Percentiles rank a stretch among this genome's conserved stretches.
phyloP scores from a whole-genome alignment of 305 asterid species.

The Solanum chacoense region DNA sequence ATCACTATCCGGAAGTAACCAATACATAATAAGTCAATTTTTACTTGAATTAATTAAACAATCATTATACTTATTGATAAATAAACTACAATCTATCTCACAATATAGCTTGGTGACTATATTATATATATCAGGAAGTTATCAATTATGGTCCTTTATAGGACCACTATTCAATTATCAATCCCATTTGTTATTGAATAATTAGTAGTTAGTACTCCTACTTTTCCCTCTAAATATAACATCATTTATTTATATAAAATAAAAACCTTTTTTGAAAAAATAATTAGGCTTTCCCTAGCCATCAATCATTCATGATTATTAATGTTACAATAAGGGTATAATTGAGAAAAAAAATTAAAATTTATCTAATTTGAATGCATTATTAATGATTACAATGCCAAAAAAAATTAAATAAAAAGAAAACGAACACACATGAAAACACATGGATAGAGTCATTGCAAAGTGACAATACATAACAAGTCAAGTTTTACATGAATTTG shows the following conservation, averaged over 20 bases:
- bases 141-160: background rate
- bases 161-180: constrained; percentile 5
- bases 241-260: background rate
- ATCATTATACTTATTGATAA: background rate
- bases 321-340: background rate
- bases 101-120: background rate
- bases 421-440: background rate
- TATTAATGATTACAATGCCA: constrained; percentile 12
- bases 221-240: background rate
- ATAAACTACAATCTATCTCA: background rate
- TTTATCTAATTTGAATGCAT: constrained; percentile 9
- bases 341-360: background rate
- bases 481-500: background rate
- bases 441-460: constrained; percentile 13
- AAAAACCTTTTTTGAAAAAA: background rate
- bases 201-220: background rate
- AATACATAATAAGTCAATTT: background rate
- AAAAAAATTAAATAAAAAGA: background rate
- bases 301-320: background rate
- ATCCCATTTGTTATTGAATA: background rate
- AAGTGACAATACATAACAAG: constrained; percentile 3
- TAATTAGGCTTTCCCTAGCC: background rate
- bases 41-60: background rate
- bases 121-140: background rate
- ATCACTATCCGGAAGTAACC: background rate